Percentiles rank a stretch among this genome's conserved stretches.
Conservation (phyloP, 257 asterid species). For the Lycium ferocissimum region DNA sequence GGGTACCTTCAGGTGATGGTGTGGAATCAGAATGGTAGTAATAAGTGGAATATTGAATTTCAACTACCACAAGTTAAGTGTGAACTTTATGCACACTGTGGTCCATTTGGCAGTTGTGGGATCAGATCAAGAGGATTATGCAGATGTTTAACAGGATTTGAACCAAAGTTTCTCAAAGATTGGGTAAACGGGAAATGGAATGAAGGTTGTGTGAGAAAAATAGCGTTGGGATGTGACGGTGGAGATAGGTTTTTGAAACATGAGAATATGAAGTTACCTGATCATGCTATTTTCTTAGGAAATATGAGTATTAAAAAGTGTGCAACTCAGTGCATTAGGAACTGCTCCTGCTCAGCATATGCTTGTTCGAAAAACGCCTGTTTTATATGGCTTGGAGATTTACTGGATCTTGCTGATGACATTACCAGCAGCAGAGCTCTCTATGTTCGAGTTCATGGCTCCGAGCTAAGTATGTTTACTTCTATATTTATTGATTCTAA, state of each 20-base stretch:
- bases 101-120: constrained; percentile 27
- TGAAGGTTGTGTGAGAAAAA: constrained; percentile 27
- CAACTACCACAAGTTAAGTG: constrained; percentile 1
- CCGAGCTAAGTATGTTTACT: background rate
- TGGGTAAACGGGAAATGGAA: background rate
- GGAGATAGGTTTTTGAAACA: background rate
- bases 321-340: background rate
- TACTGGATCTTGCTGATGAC: background rate
- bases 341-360: constrained; percentile 16
- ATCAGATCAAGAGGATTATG: background rate
- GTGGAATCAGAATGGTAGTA: background rate
- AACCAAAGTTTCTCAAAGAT: constrained; percentile 4
- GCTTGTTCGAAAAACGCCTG: background rate
- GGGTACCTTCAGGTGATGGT: constrained; percentile 13
- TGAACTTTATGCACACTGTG: constrained; percentile 9
- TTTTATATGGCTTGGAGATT: constrained; percentile 23
- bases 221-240: constrained; percentile 2
- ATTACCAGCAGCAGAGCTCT: background rate
- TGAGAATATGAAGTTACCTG: constrained; percentile 2
- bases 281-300: background rate
- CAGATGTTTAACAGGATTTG: constrained; percentile 26
- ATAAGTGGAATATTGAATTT: background rate
- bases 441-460: constrained; percentile 22
- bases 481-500: background rate
- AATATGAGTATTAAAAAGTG: background rate